Percentiles rank a stretch among this genome's conserved stretches.
Evolutionary conservation across 2,329 filamentous ascomycete species (phyloP).

Genomic region (Chaetomium globosum): DNA sequence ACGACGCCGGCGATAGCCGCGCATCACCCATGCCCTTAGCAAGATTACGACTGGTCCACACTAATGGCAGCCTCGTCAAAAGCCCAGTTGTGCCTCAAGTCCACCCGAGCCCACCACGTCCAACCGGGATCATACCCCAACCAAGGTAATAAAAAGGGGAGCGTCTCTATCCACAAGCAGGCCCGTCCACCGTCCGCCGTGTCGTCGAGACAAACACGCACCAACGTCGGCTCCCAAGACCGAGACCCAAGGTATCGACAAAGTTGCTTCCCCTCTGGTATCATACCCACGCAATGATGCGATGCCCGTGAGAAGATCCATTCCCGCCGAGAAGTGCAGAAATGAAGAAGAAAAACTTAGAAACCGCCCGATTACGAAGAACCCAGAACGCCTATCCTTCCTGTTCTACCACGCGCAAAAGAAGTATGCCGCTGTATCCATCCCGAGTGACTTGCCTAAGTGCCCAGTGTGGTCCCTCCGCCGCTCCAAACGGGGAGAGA

Average conservation of each 20-base stretch:
- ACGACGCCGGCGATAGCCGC: neutral
- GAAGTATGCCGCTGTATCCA: neutral
- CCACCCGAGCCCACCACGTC: neutral
- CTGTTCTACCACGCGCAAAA: constrained; percentile 2
- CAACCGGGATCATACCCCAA: neutral
- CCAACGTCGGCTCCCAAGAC: constrained; percentile 10
- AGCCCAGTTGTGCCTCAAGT: neutral
- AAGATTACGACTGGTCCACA: neutral
- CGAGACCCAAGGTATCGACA: neutral
- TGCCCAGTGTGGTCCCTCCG: neutral
- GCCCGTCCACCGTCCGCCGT: constrained; percentile 9
- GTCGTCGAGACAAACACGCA: constrained; percentile 10
- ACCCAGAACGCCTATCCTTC: constrained; percentile 15
- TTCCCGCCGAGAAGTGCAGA: constrained; percentile 2
- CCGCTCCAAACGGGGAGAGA: neutral
- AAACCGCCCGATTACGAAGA: neutral
- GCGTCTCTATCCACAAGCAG: constrained; percentile 19
- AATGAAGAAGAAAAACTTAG: neutral
- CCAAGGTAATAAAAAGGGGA: neutral
- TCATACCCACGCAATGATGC: constrained; percentile 8
- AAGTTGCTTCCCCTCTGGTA: neutral
- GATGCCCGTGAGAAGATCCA: constrained; percentile 9
- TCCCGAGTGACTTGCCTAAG: neutral
- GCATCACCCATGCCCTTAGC: neutral
- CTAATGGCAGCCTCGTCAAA: neutral